Evolutionary conservation across 2,329 filamentous ascomycete genomes (phyloP), one percentile per base, ranked within the genome.

Genomic region (Phialophora expanda): DNA sequence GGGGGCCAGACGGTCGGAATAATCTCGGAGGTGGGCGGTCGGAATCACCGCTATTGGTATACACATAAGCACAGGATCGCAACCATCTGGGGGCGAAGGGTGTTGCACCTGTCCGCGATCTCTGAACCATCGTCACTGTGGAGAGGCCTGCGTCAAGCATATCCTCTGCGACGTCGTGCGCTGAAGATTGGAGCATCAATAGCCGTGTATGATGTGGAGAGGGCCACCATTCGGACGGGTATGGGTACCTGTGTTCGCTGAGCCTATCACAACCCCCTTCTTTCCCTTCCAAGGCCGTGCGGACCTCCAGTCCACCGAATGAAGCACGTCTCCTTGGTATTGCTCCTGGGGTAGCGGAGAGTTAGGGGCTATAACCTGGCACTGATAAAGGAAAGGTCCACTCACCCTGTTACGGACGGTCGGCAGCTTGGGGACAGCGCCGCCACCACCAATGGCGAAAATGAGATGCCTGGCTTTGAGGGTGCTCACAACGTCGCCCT

Each of bases 231-330:
- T n/a, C n/a, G n/a, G n/a, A n/a, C n/a, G n/a, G n/a, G n/a, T n/a
- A n/a, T n/a, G n/a, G n/a, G n/a, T n/a, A n/a, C n/a, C n/a, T 0
- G 81, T 82, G 67, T 83, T 83, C 57, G 79, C 83, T 20, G 78
- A 78, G 30, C 82, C 82, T 17, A 84, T 73, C 0, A 84, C 77
- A 38, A 83, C 70, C 4, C 78, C 81, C 34, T 75, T 76, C 61
- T 82, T 82, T 30, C 79, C 79, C 22, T 73, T 74, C 72, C 74
- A 79, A 4, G 62, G 54, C 8, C 70, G 68, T 17, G 77, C 70
- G 48, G 73, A 74, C n/a, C 68, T 74, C 65, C 79, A 80, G 1
- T 74, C 66, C 4, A 72, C 73, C 0, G 76, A 76, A 66, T 81
- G 78, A 3, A 78, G 56, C 3, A 75, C 66, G 2, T 74, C 72